Evolutionary conservation across 2,329 filamentous ascomycete genomes (phyloP).

Genomic region (Coniochaeta hoffmannii): DNA sequence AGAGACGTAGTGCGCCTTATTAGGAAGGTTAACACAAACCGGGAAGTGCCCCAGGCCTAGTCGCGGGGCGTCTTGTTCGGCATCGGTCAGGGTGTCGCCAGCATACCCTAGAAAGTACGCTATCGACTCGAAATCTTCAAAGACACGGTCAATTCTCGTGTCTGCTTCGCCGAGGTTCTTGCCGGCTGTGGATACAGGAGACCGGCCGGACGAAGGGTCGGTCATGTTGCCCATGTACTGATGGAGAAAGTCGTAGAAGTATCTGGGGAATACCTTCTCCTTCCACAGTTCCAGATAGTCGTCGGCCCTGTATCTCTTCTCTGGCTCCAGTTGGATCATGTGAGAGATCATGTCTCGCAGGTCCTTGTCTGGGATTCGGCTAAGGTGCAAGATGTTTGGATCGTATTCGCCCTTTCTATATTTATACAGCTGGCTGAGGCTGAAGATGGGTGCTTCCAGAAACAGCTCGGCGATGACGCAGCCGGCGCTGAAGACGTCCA

Average conservation of each 20-base stretch:
- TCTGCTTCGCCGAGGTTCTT: slow-evolving; percentile 81
- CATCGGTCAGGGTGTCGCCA: slow-evolving; percentile 24
- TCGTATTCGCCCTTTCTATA: slow-evolving; percentile 92
- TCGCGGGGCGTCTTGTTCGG: slow-evolving; percentile 31
- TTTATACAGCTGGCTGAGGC: slow-evolving; percentile 89
- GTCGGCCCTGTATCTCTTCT: slow-evolving; percentile 85
- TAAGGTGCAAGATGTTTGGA: slow-evolving; percentile 70
- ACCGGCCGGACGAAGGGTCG: slow-evolving; percentile 75
- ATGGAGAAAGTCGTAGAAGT: slow-evolving; percentile 96
- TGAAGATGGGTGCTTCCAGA: slow-evolving; percentile 93
- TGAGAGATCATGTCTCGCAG: slow-evolving; percentile 84
- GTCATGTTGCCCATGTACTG: slow-evolving; percentile 97
- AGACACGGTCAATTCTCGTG: slow-evolving; percentile 88
- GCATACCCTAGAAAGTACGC: slow-evolving; percentile 83
- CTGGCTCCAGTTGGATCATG: slow-evolving; percentile 93
- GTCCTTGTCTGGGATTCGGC: slow-evolving; percentile 79
- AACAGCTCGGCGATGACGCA: slow-evolving; percentile 97
- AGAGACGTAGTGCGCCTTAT: slow-evolving; percentile 65
- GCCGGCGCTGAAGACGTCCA: slow-evolving; percentile 96
- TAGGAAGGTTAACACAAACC: slow-evolving; percentile 78
- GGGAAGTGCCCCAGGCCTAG: slow-evolving; percentile 63
- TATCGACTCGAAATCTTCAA: slow-evolving; percentile 95
- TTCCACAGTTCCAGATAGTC: slow-evolving; percentile 92
- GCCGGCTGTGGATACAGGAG: slow-evolving; percentile 57
- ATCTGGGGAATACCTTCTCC: slow-evolving; percentile 84